Evolutionary conservation across 345 rosid species (phyloP).

Genomic region (Camelina neglecta): DNA sequence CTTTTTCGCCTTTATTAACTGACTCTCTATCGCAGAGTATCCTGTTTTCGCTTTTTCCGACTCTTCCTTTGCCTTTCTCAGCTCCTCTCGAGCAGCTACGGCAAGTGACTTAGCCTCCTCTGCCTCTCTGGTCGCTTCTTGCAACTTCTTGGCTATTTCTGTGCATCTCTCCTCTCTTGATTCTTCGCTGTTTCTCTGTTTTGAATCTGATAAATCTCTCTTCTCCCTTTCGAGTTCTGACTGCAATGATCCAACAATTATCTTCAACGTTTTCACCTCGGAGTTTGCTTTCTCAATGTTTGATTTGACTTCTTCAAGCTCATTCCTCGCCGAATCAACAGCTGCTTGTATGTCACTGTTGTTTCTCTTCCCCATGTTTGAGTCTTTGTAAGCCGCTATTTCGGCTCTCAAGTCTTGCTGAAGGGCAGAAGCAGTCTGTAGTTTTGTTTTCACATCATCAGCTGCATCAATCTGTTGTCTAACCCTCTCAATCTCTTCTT

Average conservation of each 20-base stretch:
- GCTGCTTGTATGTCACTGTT: conserved; percentile 61
- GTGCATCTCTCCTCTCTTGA: conserved; percentile 58
- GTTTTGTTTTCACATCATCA: conserved; percentile 74
- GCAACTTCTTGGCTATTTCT: conserved; percentile 70
- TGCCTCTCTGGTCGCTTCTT: conserved; percentile 67
- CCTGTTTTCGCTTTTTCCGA: conserved; percentile 76
- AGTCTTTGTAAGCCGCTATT: conserved; percentile 66
- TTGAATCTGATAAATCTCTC: conserved; percentile 52
- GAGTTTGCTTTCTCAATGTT: conserved; percentile 75
- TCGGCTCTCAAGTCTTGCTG: conserved; percentile 74
- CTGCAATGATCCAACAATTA: conserved; percentile 66
- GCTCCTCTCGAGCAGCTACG: conserved; percentile 66
- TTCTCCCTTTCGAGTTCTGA: conserved; percentile 72
- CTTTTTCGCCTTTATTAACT: conserved; percentile 66
- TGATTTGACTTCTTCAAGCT: conserved; percentile 77
- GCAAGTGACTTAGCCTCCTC: conserved; percentile 77
- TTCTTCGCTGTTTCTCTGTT: conserved; percentile 68
- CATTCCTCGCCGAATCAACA: conserved; percentile 75
- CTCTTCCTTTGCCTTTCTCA: conserved; percentile 74
- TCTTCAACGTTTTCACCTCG: conserved; percentile 75
- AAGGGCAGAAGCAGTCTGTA: conserved; percentile 67
- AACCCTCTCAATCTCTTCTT: conserved; percentile 76
- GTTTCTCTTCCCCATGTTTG: conserved; percentile 47
- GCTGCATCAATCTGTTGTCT: conserved; percentile 66
- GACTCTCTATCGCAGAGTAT: conserved; percentile 57